Percentiles rank a stretch among this genome's conserved stretches.
Evolutionary conservation across 129 eudicot species (phyloP).

Genomic region (Ambrosia trifida): DNA sequence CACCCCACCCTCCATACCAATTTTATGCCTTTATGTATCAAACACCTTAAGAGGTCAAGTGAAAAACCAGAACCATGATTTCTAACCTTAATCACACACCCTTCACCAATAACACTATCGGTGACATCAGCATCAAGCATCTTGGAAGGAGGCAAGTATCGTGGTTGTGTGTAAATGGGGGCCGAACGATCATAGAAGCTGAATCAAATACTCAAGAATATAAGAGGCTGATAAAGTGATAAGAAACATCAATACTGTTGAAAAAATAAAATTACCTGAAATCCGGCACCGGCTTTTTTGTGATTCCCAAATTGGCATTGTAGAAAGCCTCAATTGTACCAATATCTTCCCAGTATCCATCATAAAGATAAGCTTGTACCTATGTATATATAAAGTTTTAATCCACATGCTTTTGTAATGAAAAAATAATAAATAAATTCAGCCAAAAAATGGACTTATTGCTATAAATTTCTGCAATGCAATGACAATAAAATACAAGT

Average conservation of each 20-base stretch:
- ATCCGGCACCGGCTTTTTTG: conserved; percentile 94
- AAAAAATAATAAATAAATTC: neutral
- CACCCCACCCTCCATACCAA: neutral
- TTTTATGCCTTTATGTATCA: neutral
- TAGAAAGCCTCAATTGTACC: conserved; percentile 97
- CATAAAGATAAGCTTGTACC: conserved; percentile 96
- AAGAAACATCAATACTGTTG: conserved; percentile 1
- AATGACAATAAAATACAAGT: neutral
- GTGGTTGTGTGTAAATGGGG: conserved; percentile 96
- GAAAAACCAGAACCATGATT: neutral
- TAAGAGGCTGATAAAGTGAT: conserved; percentile 15
- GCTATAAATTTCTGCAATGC: no score
- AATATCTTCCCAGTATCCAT: conserved; percentile 98
- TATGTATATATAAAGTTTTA: conserved; percentile 24
- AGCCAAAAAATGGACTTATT: neutral
- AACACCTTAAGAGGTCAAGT: neutral
- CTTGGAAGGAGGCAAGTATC: conserved; percentile 97
- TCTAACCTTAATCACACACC: conserved; percentile 90
- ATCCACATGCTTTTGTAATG: conserved; percentile 20
- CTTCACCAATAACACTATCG: conserved; percentile 95
- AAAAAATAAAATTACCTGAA: conserved; percentile 55
- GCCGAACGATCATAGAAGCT: conserved; percentile 97
- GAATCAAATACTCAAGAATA: conserved; percentile 29
- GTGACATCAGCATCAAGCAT: conserved; percentile 99
- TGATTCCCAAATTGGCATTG: conserved; percentile 88